A percentile compares a stretch with the other conserved stretches of the same genome.
Evolutionary conservation across 257 asterid species (phyloP).

Genomic region (Craterostigma plantagineum): DNA sequence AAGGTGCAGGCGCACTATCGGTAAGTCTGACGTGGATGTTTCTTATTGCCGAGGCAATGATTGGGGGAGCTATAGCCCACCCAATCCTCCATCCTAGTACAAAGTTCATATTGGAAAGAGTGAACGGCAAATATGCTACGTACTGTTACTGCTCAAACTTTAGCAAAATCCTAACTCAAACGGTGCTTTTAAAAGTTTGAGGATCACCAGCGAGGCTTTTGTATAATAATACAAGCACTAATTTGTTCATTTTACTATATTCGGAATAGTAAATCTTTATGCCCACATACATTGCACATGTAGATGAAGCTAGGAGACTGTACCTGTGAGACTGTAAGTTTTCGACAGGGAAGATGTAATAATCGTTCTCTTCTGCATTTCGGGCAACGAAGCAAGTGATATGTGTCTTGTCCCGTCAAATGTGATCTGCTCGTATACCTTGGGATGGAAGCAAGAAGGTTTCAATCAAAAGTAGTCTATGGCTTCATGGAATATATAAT

Average conservation of each 20-base stretch:
- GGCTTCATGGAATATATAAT: neutral
- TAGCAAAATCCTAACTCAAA: too few relatives aligned
- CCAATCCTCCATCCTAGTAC: conserved; percentile 93
- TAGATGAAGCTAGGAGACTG: neutral
- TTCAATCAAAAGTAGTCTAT: neutral
- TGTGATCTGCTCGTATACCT: conserved; percentile 86
- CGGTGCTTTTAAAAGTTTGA: too few relatives aligned
- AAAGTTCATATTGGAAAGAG: too few relatives aligned
- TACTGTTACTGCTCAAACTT: too few relatives aligned
- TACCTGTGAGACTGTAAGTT: conserved; percentile 79
- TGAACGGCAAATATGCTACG: too few relatives aligned
- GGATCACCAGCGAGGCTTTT: too few relatives aligned
- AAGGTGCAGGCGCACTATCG: conserved; percentile 89
- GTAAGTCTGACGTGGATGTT: conserved; percentile 56
- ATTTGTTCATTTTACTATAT: too few relatives aligned
- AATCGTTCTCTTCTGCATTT: conserved; percentile 62
- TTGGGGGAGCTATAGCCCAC: conserved; percentile 72
- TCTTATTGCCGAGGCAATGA: conserved; percentile 60
- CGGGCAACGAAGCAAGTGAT: conserved; percentile 72
- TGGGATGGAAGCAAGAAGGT: neutral
- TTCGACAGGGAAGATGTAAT: conserved; percentile 83
- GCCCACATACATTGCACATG: too few relatives aligned
- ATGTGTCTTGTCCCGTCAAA: conserved; percentile 39
- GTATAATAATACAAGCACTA: too few relatives aligned
- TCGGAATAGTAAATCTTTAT: too few relatives aligned